phyloP scores from a whole-genome alignment of 352 stramenopile species.

The Phytophthora niederhauseri region DNA sequence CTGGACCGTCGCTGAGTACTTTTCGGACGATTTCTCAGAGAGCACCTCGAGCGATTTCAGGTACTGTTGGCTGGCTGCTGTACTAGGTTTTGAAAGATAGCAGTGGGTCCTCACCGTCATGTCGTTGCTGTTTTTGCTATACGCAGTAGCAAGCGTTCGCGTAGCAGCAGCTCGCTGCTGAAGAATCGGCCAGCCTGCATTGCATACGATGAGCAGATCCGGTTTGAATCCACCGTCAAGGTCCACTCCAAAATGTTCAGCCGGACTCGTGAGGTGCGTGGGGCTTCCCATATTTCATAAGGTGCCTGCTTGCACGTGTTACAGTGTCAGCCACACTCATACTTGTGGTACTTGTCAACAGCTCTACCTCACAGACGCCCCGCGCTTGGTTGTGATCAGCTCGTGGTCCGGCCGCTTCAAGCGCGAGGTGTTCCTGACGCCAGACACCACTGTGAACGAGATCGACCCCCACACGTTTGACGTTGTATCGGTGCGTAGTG shows the following conservation, averaged over 20 bases:
- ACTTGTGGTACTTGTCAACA: constrained; percentile 11
- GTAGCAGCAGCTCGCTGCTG: constrained; percentile 70
- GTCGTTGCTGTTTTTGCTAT: constrained; percentile 1
- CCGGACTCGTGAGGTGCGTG: constrained; percentile 64
- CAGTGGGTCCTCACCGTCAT: constrained; percentile 4
- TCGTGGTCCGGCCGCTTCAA: constrained; percentile 79
- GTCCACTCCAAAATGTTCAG: constrained; percentile 83
- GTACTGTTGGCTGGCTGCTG: constrained; percentile 19
- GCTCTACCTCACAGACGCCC: constrained; percentile 75
- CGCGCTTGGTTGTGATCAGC: constrained; percentile 69
- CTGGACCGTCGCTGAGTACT: constrained; percentile 84
- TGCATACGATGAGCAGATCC: constrained; percentile 66
- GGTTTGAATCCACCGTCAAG: constrained; percentile 78
- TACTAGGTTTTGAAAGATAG: not conserved
- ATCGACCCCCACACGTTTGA: constrained; percentile 81
- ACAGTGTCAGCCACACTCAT: not conserved
- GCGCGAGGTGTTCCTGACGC: constrained; percentile 66
- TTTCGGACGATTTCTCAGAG: constrained; percentile 82
- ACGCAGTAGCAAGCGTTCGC: constrained; percentile 48
- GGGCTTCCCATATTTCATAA: too few relatives aligned
- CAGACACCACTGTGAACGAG: constrained; percentile 70
- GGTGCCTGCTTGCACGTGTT: not conserved
- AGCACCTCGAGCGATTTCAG: constrained; percentile 71
- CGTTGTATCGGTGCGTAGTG: constrained; percentile 63
- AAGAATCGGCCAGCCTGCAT: constrained; percentile 62